Base-by-base conservation (phyloP, 148 eudicot genomes). In the Rhododendron williamsianum region DNA sequence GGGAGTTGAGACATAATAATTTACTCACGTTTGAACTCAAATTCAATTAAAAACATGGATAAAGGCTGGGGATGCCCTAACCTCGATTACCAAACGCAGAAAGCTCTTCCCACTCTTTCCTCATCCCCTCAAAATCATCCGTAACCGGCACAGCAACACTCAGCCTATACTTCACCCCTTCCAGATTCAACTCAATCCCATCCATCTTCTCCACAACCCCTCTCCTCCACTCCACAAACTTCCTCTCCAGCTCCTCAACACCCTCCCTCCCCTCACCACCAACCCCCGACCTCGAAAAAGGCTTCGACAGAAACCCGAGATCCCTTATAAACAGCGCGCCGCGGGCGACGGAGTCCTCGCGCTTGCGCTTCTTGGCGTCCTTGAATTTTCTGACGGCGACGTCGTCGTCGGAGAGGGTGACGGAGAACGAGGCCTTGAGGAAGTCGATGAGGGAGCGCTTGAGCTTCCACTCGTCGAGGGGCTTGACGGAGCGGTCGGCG, bases 381-480 rank as follows among this genome's bases (percentile, higher is more conserved):
- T 89, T 93, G 89, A 91, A 90, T 8, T 89, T 90, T 2, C 78
- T 84, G 4, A 93, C 12, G 3, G 52, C 65, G 67, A 93, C 77
- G 84, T 95, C 94, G 1, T 91, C 89, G 12, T 92, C 91, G 36
- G 92, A 86, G 60, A 92, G 51, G 18, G 86, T 46, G 86, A 92
- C 81, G 78, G 93, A 89, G 83, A 87, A 87, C 2, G 91, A 81
- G 85, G 92, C 30, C 69, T 81, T 86, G 88, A 93, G 88, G 90
- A 93, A 95, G 79, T 85, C 86, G 88, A 90, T 79, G 78, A 95
- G 87, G 4, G 98, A 93, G 54, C 89, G 89, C 86, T 95, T 95
- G 85, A 95, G 90, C 56, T 91, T 92, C 96, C 95, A 95, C 46
- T 92, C 94, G 90, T 95, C 96, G 43, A 95, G 30, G 38, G 95